Percentiles rank a stretch among this genome's conserved stretches.
Evolutionary conservation across 2,329 filamentous ascomycete genomes (phyloP).

Genomic region (Ceratocystis destructans): DNA sequence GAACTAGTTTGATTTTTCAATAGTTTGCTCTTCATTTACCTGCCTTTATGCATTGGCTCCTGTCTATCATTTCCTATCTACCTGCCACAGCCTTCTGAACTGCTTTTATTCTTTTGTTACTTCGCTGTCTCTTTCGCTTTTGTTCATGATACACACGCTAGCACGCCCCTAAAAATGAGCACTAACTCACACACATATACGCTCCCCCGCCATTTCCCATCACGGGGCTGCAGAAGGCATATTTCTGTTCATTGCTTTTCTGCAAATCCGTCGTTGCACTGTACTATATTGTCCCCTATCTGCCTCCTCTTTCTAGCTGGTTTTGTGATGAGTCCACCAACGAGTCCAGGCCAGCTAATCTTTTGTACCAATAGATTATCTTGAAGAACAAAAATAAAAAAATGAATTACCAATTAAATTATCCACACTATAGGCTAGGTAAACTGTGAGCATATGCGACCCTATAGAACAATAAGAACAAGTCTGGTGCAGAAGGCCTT

Average conservation of each 20-base stretch:
- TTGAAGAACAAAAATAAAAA: background rate
- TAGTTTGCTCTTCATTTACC: background rate
- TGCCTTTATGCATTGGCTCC: background rate
- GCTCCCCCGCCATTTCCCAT: background rate
- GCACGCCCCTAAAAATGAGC: background rate
- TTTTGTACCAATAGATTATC: conserved; percentile 17
- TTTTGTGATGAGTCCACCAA: background rate
- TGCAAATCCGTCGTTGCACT: background rate
- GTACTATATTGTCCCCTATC: conserved; percentile 4
- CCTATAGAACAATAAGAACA: background rate
- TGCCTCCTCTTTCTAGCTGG: background rate
- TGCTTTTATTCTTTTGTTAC: background rate
- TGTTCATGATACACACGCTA: conserved; percentile 14
- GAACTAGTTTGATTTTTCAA: background rate
- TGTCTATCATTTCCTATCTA: background rate
- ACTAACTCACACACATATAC: conserved; percentile 5
- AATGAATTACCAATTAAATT: background rate
- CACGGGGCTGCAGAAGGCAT: background rate
- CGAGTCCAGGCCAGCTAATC: background rate
- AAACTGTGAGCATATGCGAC: background rate
- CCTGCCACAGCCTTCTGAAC: background rate
- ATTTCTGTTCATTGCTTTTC: background rate
- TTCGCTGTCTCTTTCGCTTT: background rate
- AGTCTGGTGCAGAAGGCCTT: conserved; percentile 1
- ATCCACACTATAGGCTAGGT: no score